Evolutionary conservation across 495 filamentous ascomycete genomes (phyloP).

Genomic region (Aspergillus indologenus): DNA sequence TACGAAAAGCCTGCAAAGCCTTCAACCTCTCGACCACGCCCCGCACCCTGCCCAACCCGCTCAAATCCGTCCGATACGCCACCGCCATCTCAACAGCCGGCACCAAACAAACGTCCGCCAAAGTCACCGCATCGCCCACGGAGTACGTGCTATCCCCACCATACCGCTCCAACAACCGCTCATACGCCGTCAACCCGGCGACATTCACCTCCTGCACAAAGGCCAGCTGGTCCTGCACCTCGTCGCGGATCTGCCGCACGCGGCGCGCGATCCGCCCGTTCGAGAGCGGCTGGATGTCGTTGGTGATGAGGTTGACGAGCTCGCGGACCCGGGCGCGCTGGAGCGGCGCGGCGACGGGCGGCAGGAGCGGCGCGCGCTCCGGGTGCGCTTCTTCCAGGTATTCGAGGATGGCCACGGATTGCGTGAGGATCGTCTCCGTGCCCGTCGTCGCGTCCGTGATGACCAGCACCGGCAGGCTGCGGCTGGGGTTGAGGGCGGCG

Average conservation of each 20-base stretch:
- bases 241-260: background rate
- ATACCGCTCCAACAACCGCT: background rate
- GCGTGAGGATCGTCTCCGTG: background rate
- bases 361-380: background rate
- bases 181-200: background rate
- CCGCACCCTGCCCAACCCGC: background rate
- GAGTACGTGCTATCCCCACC: background rate
- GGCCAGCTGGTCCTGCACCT: background rate
- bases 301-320: conserved; percentile 1
- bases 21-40: background rate
- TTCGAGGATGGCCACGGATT: background rate
- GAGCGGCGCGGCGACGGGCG: background rate
- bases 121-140: background rate
- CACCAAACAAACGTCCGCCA: background rate
- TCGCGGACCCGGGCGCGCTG: background rate
- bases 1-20: background rate
- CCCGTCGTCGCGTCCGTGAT: background rate
- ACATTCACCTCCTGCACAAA: background rate
- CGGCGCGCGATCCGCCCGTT: background rate
- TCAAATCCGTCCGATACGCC: background rate
- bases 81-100: background rate
- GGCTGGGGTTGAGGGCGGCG: background rate
- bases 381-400: background rate
- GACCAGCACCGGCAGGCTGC: background rate
- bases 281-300: background rate